These are phyloP conservation scores for Candida tetrigidarum DNA, from an alignment of 1,139 yeast genomes.

Conservation along the genomic window DNA sequence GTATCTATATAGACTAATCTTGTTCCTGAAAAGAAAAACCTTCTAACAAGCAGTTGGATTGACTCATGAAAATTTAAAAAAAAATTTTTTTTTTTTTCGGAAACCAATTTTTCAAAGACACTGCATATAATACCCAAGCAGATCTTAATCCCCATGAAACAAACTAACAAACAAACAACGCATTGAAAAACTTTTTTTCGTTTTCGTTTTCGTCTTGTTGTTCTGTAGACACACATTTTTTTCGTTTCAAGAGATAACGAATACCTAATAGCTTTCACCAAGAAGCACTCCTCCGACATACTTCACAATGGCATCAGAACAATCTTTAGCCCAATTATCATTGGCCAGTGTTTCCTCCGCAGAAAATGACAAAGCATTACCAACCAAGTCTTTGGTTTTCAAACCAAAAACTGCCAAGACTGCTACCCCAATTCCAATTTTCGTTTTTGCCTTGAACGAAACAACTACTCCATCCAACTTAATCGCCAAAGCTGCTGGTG, in stretches of 20 bases:
- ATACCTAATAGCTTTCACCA: background rate
- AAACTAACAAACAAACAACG: background rate
- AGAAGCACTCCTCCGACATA: no score
- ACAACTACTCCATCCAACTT: conserved; percentile 71
- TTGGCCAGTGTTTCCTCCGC: conserved; percentile 45
- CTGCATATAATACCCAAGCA: no score
- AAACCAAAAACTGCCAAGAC: conserved; percentile 91
- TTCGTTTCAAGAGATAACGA: conserved; percentile 3
- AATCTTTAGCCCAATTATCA: conserved; percentile 61
- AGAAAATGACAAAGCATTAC: conserved; percentile 43
- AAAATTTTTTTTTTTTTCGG: background rate
- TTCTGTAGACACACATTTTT: background rate
- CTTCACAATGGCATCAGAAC: conserved; percentile 59
- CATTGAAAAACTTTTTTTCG: conserved; percentile 8
- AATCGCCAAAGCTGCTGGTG: conserved; percentile 69
- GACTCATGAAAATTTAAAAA: conserved; percentile 8
- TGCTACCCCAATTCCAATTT: conserved; percentile 80
- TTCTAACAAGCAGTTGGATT: background rate
- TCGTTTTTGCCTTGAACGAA: conserved; percentile 73
- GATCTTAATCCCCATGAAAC: background rate
- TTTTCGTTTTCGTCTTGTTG: no score
- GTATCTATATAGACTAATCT: no score
- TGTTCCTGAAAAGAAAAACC: background rate
- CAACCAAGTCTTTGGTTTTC: conserved; percentile 80
- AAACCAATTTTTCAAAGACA: no score